These are phyloP conservation scores for Psilocybe tampanensis DNA, from an alignment of 768 basidiomycete genomes.

Conservation along the genomic window DNA sequence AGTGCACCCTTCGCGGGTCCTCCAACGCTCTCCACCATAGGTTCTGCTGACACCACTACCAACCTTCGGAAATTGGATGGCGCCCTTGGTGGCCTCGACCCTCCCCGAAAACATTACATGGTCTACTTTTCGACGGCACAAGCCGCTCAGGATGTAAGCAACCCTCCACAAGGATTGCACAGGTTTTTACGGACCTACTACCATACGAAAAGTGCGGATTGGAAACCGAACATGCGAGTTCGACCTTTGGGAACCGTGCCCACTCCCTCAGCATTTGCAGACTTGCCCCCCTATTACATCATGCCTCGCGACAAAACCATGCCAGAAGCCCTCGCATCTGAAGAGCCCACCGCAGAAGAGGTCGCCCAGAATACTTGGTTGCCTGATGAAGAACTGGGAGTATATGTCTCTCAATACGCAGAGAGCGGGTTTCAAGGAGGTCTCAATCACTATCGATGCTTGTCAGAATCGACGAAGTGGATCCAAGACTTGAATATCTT, in stretches of 20 bases:
- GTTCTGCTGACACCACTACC: slow-evolving; percentile 11
- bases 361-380: slow-evolving; percentile 44
- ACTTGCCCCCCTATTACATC: slow-evolving; percentile 61
- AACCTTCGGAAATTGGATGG: slow-evolving; percentile 17
- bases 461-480: slow-evolving; percentile 34
- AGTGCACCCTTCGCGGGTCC: slow-evolving; percentile 57
- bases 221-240: slow-evolving; percentile 40
- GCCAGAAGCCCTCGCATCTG: slow-evolving; percentile 45
- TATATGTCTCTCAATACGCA: slow-evolving; percentile 51
- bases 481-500: slow-evolving; percentile 46
- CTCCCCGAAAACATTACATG: slow-evolving; percentile 61
- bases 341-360: slow-evolving; percentile 34
- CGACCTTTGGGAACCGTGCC: slow-evolving; percentile 35
- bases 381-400: slow-evolving; percentile 45
- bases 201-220: slow-evolving; percentile 62
- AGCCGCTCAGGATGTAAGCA: slow-evolving; percentile 48
- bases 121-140: slow-evolving; percentile 48
- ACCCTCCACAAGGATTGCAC: slow-evolving; percentile 45
- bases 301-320: slow-evolving; percentile 58
- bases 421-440: slow-evolving; percentile 68
- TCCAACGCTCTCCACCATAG: slow-evolving; percentile 28
- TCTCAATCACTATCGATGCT: slow-evolving; percentile 55
- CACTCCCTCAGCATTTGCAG: slow-evolving; percentile 36
- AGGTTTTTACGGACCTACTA: slow-evolving; percentile 56
- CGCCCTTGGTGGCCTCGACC: slow-evolving; percentile 40